Conservation (phyloP, 345 rosid genomes). For the Heritiera fomes region DNA sequence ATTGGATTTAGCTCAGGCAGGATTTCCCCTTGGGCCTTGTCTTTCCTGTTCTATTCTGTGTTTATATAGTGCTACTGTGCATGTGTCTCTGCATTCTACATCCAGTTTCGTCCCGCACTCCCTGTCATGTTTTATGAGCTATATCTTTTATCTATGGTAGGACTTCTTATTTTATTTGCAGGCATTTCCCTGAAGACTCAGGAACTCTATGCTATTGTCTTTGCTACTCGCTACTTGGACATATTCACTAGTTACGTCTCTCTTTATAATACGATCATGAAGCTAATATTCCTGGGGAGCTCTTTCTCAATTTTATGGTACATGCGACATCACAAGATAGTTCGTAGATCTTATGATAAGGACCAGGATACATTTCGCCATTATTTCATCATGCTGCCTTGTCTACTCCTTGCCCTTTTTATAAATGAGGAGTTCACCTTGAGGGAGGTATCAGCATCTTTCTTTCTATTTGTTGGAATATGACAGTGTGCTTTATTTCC, state of each 20-base stretch:
- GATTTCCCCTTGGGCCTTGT: not conserved
- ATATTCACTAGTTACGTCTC: conserved; percentile 59
- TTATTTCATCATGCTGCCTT: conserved; percentile 57
- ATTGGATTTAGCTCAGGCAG: not conserved
- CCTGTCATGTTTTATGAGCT: not conserved
- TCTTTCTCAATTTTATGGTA: conserved; percentile 51
- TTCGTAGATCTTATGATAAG: conserved; percentile 46
- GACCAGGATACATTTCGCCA: conserved; percentile 72
- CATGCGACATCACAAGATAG: conserved; percentile 52
- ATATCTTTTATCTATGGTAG: not conserved
- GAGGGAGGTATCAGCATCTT: conserved; percentile 47
- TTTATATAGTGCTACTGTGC: not conserved
- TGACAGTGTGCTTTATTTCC: not conserved
- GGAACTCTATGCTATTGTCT: conserved; percentile 78
- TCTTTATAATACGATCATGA: conserved; percentile 60
- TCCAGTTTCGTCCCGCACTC: not conserved
- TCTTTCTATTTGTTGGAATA: conserved; percentile 11
- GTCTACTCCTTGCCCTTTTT: conserved; percentile 64
- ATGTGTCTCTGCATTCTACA: not conserved
- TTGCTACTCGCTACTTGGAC: conserved; percentile 72
- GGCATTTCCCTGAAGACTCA: conserved; percentile 87
- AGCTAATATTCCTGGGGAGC: conserved; percentile 47
- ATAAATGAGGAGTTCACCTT: conserved; percentile 62
- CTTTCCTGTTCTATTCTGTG: not conserved
- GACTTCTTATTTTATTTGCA: conserved; percentile 24